Base-by-base conservation (phyloP, 805 yeast genomes). In the Zygoascus tannicola region DNA sequence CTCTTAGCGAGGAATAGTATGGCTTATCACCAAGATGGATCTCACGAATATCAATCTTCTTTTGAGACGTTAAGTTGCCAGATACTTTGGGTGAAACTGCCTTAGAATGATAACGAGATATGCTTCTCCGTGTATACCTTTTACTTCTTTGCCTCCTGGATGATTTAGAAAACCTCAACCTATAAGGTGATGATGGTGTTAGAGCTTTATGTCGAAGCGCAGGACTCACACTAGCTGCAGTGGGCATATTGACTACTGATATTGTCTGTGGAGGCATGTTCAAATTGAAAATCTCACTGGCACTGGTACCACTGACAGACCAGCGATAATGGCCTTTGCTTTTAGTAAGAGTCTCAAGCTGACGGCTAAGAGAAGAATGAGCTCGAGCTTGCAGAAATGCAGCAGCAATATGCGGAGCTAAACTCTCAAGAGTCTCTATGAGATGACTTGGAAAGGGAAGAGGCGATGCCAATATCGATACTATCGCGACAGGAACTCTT, bases 371-470 rank as follows among this genome's bases (percentile, higher is more conserved):
- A 40, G 47, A 44, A 10, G 59, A 49, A 41, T 59, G 55, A 4
- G 57, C 56, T 5, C 52, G 45, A 1, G 61, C 58, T 20, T 56
- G 55, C 18, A 56, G 32, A 36, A 43, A 57, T 15, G 59, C 48
- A 5, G 56, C 46, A 3, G 64, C 60, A 22, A 59, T 44, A 44
- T 60, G 64, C 4, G 64, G 64, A 8, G 56, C 54, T 8, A 60
- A 50, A 15, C 51, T 36, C 16, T 37, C 38, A n/a, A 60, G 38
- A 8, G 50, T 37, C 21, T 46, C 45, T 22, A 53, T 46, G 32
- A 60, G 46, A 21, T 52, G 45, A 21, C 40, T 39, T 2, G 64
- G 62, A 45, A 56, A 60, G 5, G 64, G 64, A 15, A 60, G 55
- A 5, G 58, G 44, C 15, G 57, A 53, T 3, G 64, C 56, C 48